Conservation (phyloP, 2,329 filamentous ascomycete species). For the Myrmaecium sp. region DNA sequence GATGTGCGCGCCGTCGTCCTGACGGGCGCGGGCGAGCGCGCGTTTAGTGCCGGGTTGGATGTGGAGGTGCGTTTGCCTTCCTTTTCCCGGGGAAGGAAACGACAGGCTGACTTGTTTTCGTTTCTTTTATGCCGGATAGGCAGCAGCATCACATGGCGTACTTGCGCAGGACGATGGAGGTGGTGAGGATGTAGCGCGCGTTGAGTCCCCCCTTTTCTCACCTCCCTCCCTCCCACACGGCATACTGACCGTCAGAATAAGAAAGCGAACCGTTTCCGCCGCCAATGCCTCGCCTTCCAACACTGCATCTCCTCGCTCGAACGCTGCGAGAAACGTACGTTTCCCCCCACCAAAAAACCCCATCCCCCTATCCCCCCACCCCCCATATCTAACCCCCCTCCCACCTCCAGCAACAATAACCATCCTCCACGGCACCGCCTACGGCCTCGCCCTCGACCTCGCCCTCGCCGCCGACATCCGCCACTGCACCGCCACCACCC, state of each 20-base stretch:
- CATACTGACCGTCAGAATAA: conserved; percentile 1
- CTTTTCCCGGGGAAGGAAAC: too few species aligned
- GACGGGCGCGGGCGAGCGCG: conserved; percentile 63
- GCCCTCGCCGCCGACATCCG: conserved; percentile 54
- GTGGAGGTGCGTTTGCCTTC: too few species aligned
- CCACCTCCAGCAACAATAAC: conserved; percentile 30
- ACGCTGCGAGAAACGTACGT: conserved; percentile 60
- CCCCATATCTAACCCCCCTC: too few species aligned
- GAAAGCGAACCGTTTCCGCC: conserved; percentile 36
- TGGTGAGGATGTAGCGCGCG: too few species aligned
- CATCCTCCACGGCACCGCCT: conserved; percentile 19
- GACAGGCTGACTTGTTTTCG: too few species aligned
- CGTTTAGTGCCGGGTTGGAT: conserved; percentile 77
- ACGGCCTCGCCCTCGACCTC: conserved; percentile 30
- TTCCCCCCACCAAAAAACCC: conserved; percentile 1
- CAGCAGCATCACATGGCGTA: too few species aligned
- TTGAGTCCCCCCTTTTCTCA: too few species aligned
- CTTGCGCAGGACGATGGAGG: too few species aligned
- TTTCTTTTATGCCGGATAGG: too few species aligned
- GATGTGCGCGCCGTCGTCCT: conserved; percentile 62
- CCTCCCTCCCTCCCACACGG: neutral
- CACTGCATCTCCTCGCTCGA: conserved; percentile 59
- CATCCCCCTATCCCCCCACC: neutral
- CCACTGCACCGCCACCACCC: conserved; percentile 41
- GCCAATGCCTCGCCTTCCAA: conserved; percentile 67